phyloP scores from a whole-genome alignment of 768 basidiomycete genomes.

The Suillus fuscotomentosus region DNA sequence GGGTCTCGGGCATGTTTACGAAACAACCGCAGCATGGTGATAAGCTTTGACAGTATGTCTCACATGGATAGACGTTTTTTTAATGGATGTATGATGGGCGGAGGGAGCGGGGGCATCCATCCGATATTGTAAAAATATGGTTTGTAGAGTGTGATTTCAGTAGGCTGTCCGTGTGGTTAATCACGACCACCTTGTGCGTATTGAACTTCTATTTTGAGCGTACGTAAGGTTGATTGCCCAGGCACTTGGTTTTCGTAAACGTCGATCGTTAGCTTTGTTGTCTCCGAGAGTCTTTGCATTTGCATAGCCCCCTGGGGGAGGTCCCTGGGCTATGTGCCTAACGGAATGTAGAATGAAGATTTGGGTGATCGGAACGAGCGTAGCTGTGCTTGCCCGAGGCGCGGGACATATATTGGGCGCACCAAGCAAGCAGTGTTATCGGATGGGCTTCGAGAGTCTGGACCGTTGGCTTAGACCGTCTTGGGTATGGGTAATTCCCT shows the following conservation, averaged over 20 bases:
- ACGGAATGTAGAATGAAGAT: background rate
- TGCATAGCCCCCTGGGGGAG: background rate
- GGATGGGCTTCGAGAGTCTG: background rate
- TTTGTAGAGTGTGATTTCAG: background rate
- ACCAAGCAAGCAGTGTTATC: background rate
- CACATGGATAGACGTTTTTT: background rate
- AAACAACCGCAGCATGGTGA: background rate
- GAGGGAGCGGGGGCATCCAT: background rate
- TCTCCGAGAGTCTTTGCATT: background rate
- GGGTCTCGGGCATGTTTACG: background rate
- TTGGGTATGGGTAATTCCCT: background rate
- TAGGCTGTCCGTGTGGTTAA: background rate
- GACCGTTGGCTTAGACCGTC: background rate
- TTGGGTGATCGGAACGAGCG: background rate
- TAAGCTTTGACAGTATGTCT: background rate
- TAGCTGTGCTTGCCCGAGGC: background rate
- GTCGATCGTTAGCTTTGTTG: slow-evolving; percentile 6
- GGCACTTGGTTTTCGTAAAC: slow-evolving; percentile 5
- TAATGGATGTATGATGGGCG: background rate
- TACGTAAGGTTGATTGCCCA: slow-evolving; percentile 6
- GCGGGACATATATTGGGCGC: background rate
- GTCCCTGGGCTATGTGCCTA: slow-evolving; percentile 7
- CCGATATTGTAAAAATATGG: background rate
- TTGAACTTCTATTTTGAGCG: background rate
- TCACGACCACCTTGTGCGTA: background rate